Conservation (phyloP, 768 basidiomycete genomes). For the Boletus barrowsii region DNA sequence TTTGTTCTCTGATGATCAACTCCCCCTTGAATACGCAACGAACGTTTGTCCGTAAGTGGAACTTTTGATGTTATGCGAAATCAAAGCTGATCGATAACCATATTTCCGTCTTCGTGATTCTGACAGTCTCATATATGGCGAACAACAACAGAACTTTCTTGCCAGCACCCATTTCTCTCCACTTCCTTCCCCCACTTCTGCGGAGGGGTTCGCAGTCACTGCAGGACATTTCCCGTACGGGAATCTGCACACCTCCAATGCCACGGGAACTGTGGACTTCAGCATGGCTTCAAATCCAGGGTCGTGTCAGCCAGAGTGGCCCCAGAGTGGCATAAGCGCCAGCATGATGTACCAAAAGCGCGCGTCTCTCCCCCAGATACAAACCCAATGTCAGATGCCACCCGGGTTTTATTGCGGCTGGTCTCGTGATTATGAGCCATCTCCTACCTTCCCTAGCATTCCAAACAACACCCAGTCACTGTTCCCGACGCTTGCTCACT, state of each 20-base stretch:
- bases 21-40: not conserved
- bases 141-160: not conserved
- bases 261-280: not conserved
- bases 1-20: not conserved
- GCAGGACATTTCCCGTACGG: not conserved
- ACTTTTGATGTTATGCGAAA: not conserved
- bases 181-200: not conserved
- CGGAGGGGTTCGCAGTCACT: not conserved
- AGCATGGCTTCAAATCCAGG: not conserved
- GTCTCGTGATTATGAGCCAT: not conserved
- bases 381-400: not conserved
- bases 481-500: not conserved
- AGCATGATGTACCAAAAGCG: not conserved
- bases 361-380: not conserved
- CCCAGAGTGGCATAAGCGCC: not conserved
- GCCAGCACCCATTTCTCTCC: not conserved
- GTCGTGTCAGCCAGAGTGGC: not conserved
- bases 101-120: not conserved
- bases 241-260: not conserved
- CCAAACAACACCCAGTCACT: not conserved
- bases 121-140: not conserved
- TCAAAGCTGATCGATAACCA: not conserved
- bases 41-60: constrained; percentile 1
- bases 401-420: not conserved
- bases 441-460: not conserved